These are phyloP conservation scores for Micromonas pusilla DNA, from an alignment of 139 green algal species.

Conservation along the genomic window DNA sequence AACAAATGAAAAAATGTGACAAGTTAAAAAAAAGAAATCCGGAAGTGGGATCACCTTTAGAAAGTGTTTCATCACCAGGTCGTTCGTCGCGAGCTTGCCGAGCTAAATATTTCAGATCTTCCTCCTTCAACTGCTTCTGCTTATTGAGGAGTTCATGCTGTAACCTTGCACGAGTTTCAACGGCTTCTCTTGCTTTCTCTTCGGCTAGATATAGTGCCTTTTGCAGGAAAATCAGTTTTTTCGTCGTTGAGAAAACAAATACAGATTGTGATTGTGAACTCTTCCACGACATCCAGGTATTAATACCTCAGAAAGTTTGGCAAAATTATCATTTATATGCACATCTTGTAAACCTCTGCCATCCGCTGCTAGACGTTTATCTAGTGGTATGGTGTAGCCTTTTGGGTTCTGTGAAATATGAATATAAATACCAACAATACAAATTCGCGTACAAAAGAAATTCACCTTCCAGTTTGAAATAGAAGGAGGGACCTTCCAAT, in stretches of 20 bases:
- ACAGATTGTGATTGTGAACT: too few relatives aligned
- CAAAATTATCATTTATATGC: conserved; percentile 91
- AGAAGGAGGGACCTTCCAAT: conserved; percentile 98
- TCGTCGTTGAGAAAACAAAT: not conserved
- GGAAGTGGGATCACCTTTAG: not conserved
- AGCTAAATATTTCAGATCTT: conserved; percentile 85
- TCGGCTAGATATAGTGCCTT: conserved; percentile 87
- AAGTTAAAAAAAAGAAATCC: not conserved
- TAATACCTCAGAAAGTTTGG: conserved; percentile 65
- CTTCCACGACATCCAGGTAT: not conserved
- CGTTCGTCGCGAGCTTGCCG: conserved; percentile 80
- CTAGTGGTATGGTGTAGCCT: conserved; percentile 98
- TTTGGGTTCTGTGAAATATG: conserved; percentile 45
- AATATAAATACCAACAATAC: not conserved
- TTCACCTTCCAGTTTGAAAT: conserved; percentile 86
- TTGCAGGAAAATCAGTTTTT: not conserved
- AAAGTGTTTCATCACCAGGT: too few relatives aligned
- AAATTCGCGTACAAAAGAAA: conserved; percentile 13
- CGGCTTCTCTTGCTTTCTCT: conserved; percentile 78
- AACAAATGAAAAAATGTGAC: too few relatives aligned
- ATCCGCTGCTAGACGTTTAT: conserved; percentile 97
- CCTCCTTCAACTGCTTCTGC: conserved; percentile 88
- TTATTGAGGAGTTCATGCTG: conserved; percentile 74
- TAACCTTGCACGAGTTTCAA: conserved; percentile 77
- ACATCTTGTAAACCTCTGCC: conserved; percentile 89